Evolutionary conservation across 1,284 basidiomycete species (phyloP), one percentile per base, ranked within the genome.

Genomic region (Fomitopsis schrenkii): DNA sequence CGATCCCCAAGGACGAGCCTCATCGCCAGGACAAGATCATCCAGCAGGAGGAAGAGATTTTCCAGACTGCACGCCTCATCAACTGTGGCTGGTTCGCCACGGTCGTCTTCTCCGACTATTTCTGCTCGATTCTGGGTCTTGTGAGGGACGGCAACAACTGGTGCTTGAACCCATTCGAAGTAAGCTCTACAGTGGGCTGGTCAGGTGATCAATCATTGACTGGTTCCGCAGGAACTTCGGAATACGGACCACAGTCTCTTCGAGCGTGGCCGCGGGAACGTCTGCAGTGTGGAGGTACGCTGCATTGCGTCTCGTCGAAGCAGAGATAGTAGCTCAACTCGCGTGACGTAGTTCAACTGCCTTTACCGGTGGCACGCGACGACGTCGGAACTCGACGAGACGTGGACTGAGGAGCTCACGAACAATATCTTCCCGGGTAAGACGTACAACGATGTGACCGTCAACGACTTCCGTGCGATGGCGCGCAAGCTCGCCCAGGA

Each of bases 331-430:
- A n/a, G 10, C 52, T 59, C 2, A 57, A 28, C 28, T 12, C 14
- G 14, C 22, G 14, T 33, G 36, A 10, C 62, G 0, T 60, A 91
- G 87, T 93, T 93, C 79, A 93, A 94, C 70, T 87, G 88, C 64
- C 74, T 94, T 58, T 94, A 93, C 74, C 83, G 90, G 19, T 93
- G 90, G 91, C 91, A 94, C 59, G 84, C 90, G 1, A 90, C 90
- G 0, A 87, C 87, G 0, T 90, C 87, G 42, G 68, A 72, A 22
- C 79, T 82, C 60, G 91, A 94, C 62, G 90, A 90, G 67, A 68
- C 85, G 62, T 94, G 90, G 90, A 82, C 86, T 3, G 68, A 75
- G 48, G 36, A 71, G 33, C 71, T 83, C 10, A 84, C 88, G 64
- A 63, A 66, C 19, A 59, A 80, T 6, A 66, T 87, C 45, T 91